These are phyloP conservation scores for Lagenaria siceraria DNA, from an alignment of 306 rosid species.

Conservation along the genomic window DNA sequence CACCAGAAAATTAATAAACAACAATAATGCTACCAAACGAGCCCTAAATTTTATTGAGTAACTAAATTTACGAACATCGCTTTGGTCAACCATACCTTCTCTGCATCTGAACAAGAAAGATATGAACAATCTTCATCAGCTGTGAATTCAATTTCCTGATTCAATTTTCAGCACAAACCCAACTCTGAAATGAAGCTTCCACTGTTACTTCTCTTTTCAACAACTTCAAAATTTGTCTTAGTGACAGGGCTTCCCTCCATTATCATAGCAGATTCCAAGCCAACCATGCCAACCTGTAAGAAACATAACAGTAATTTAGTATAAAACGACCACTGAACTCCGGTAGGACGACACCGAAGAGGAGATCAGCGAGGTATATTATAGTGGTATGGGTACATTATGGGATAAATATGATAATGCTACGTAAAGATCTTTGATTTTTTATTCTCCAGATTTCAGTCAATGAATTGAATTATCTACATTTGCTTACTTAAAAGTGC, in stretches of 20 bases:
- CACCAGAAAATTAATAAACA: too few species aligned
- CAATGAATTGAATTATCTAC: background rate
- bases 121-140: background rate
- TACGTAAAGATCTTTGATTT: too few species aligned
- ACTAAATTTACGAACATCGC: background rate
- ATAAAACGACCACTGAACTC: background rate
- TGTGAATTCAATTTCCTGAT: background rate
- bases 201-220: background rate
- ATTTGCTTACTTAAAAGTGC: background rate
- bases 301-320: background rate
- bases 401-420: background rate
- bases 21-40: background rate
- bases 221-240: background rate
- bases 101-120: background rate
- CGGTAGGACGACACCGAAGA: background rate
- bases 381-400: background rate
- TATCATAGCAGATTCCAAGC: background rate
- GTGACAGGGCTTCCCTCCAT: background rate
- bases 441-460: background rate
- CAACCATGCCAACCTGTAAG: background rate
- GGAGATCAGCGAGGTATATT: background rate
- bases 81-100: background rate
- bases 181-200: background rate
- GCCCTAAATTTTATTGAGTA: background rate
- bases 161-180: background rate